Conservation (phyloP, 202 grass and related monocot genomes). For the Setaria italica region DNA sequence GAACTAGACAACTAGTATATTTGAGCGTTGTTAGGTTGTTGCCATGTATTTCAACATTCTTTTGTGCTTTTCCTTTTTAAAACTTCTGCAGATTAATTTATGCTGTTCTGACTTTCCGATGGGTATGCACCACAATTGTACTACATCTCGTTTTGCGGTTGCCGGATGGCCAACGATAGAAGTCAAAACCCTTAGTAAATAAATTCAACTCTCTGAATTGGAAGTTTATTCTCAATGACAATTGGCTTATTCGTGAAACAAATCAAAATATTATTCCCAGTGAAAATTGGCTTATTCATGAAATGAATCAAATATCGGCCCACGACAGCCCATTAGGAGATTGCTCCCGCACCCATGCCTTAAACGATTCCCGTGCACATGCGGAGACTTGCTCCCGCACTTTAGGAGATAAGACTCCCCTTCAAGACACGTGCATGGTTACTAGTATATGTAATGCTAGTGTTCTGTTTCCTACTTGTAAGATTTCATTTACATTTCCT, state of each 20-base stretch:
- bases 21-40: not conserved
- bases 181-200: not conserved
- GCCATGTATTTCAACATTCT: not conserved
- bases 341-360: no score
- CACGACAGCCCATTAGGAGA: no score
- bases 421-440: no score
- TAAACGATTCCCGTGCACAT: no score
- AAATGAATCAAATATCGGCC: no score
- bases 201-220: not conserved
- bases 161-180: no score
- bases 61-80: not conserved
- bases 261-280: not conserved
- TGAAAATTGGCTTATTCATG: no score
- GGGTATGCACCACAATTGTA: not conserved
- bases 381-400: no score
- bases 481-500: not conserved
- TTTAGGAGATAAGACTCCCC: no score
- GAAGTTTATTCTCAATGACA: constrained; percentile 1
- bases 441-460: not conserved
- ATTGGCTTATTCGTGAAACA: not conserved
- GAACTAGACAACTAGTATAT: not conserved
- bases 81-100: not conserved
- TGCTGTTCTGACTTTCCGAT: not conserved
- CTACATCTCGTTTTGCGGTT: not conserved
- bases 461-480: not conserved